Percentiles rank a stretch among this genome's conserved stretches.
Conservation (phyloP, 208 protist species). For the Porcisia hertigi region DNA sequence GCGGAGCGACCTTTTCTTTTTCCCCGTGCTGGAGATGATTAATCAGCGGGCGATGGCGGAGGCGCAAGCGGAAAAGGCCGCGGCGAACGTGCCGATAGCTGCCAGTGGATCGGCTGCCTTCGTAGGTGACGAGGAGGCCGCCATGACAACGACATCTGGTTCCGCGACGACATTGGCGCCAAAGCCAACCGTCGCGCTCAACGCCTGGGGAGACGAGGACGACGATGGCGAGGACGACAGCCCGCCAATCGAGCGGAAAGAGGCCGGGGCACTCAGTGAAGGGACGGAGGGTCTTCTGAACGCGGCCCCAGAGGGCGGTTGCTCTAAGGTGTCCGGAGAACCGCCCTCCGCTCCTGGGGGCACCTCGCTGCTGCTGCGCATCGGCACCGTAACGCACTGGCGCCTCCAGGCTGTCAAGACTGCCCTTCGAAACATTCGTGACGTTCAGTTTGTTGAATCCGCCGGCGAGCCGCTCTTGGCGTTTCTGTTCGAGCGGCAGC, state of each 20-base stretch:
- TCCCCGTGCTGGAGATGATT: slow-evolving; percentile 51
- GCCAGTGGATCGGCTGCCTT: slow-evolving; percentile 8
- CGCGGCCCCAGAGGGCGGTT: no score
- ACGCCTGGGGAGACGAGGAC: slow-evolving; percentile 86
- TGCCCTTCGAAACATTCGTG: slow-evolving; percentile 76
- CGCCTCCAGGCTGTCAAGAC: slow-evolving; percentile 45
- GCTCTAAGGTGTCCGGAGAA: not conserved
- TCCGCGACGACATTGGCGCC: slow-evolving; percentile 2
- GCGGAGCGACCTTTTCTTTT: slow-evolving; percentile 69
- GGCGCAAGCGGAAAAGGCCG: not conserved
- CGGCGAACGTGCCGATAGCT: not conserved
- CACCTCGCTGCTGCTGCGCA: slow-evolving; percentile 26
- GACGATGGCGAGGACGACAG: slow-evolving; percentile 60
- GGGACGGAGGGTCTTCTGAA: not conserved
- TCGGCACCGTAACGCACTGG: slow-evolving; percentile 49
- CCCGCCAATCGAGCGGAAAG: not conserved
- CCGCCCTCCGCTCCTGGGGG: not conserved
- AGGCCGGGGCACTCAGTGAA: not conserved
- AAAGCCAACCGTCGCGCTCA: slow-evolving; percentile 38
- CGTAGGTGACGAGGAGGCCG: slow-evolving; percentile 12
- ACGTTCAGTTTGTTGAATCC: slow-evolving; percentile 86
- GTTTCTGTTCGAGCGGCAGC: slow-evolving; percentile 74
- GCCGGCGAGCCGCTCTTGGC: slow-evolving; percentile 76
- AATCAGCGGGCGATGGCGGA: slow-evolving; percentile 8
- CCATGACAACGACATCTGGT: not conserved